A percentile compares a stretch with the other conserved stretches of the same genome.
These are phyloP conservation scores for Sparassis latifolia DNA, from an alignment of 1,284 basidiomycete species.

Conservation along the genomic window DNA sequence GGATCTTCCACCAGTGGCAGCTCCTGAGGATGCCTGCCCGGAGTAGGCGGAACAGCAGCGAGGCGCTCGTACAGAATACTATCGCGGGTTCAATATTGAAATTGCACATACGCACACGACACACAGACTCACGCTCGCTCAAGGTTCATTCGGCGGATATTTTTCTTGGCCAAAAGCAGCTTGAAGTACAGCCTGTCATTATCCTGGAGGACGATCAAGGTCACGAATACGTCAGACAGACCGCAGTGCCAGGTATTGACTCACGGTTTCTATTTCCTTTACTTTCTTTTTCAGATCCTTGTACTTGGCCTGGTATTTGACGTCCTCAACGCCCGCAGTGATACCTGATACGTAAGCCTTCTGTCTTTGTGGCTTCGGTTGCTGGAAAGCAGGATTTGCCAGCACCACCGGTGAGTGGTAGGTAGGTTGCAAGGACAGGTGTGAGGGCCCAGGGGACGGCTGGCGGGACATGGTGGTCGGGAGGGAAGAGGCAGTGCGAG, in stretches of 20 bases:
- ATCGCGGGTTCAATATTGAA: constrained; percentile 11
- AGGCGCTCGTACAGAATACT: constrained; percentile 78
- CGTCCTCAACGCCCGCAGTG: constrained; percentile 77
- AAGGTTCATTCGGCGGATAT: constrained; percentile 83
- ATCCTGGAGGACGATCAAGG: constrained; percentile 41
- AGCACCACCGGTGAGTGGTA: constrained; percentile 14
- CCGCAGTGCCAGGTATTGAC: constrained; percentile 20
- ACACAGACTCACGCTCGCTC: constrained; percentile 74
- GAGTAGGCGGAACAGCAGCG: constrained; percentile 49
- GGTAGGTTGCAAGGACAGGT: constrained; percentile 7
- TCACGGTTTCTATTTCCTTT: constrained; percentile 77
- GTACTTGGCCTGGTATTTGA: constrained; percentile 86
- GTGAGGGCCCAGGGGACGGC: constrained; percentile 26
- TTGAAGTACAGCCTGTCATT: constrained; percentile 85
- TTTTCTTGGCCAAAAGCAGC: constrained; percentile 75
- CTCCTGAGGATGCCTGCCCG: constrained; percentile 30
- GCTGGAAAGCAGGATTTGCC: constrained; percentile 18
- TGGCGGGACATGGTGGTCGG: constrained; percentile 30
- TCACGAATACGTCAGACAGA: no score
- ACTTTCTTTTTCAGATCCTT: constrained; percentile 87
- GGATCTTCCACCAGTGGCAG: constrained; percentile 22
- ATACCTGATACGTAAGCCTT: constrained; percentile 54
- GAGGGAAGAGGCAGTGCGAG: constrained; percentile 11
- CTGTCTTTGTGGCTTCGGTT: constrained; percentile 38
- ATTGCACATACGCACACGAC: background rate